These are phyloP conservation scores for Ogataea chonburiensis DNA, from an alignment of 805 yeast genomes.

Conservation along the genomic window DNA sequence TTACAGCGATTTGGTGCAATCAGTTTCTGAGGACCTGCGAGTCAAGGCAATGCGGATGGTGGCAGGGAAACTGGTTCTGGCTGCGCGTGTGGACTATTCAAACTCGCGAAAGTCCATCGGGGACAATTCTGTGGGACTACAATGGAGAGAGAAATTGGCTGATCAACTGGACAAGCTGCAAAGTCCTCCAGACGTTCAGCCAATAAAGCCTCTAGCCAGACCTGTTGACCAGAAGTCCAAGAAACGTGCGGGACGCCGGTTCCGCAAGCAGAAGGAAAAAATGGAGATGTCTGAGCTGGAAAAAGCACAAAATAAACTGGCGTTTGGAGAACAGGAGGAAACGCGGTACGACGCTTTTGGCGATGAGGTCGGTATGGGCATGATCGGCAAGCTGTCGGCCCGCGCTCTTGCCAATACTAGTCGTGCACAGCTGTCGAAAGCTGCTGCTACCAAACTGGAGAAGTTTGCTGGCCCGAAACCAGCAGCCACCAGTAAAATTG, in stretches of 20 bases:
- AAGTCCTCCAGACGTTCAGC: conserved; percentile 70
- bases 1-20: conserved; percentile 56
- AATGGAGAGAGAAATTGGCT: conserved; percentile 59
- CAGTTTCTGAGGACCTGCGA: conserved; percentile 55
- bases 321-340: conserved; percentile 74
- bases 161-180: conserved; percentile 66
- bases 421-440: conserved; percentile 16
- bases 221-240: conserved; percentile 78
- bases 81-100: conserved; percentile 71
- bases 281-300: conserved; percentile 78
- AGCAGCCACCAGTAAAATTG: conserved; percentile 21
- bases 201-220: conserved; percentile 66
- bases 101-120: conserved; percentile 36
- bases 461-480: conserved; percentile 18
- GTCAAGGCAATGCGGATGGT: conserved; percentile 74
- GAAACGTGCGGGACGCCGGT: conserved; percentile 81
- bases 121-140: conserved; percentile 46
- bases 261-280: conserved; percentile 77
- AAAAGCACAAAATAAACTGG: conserved; percentile 80
- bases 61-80: conserved; percentile 75
- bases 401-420: conserved; percentile 19
- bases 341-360: conserved; percentile 64
- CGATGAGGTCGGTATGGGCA: conserved; percentile 81
- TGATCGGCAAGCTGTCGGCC: conserved; percentile 44
- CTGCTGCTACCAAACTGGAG: conserved; percentile 15